A percentile compares a stretch with the other conserved stretches of the same genome.
phyloP scores from a whole-genome alignment of 495 filamentous ascomycete species.

The Chaetomidium leptoderma region DNA sequence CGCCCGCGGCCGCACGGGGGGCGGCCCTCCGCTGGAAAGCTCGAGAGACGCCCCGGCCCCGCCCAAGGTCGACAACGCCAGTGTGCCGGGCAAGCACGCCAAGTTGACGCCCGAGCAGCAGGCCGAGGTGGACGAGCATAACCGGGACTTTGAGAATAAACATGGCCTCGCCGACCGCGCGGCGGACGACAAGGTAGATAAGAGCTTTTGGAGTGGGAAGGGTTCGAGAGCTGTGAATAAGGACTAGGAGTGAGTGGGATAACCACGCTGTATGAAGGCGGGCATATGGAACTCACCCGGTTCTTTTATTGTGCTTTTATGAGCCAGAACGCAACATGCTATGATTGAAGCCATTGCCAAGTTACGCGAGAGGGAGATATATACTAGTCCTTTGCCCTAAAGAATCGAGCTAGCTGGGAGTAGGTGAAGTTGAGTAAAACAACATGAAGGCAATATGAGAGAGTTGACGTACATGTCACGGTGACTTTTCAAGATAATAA shows the following conservation, averaged over 20 bases:
- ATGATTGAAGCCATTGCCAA: too few relatives aligned
- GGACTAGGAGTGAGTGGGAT: not conserved
- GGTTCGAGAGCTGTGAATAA: conserved; percentile 14
- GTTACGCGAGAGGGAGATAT: too few relatives aligned
- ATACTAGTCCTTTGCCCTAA: too few relatives aligned
- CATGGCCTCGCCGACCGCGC: conserved; percentile 40
- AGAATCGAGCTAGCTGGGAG: too few relatives aligned
- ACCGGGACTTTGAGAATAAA: conserved; percentile 47
- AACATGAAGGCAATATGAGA: too few relatives aligned
- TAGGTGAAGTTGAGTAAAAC: too few relatives aligned
- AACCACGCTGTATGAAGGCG: not conserved
- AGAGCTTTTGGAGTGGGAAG: conserved; percentile 43
- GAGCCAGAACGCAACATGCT: too few relatives aligned
- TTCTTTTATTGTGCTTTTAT: not conserved
- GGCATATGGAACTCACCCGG: too few relatives aligned
- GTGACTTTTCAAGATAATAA: too few relatives aligned
- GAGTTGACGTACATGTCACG: too few relatives aligned
- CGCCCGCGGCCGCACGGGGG: conserved; percentile 34
- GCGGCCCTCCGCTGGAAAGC: conserved; percentile 40
- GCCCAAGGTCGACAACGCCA: conserved; percentile 46
- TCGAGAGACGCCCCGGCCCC: conserved; percentile 36
- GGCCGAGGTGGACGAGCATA: conserved; percentile 50
- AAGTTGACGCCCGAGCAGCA: conserved; percentile 44
- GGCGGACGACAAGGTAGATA: conserved; percentile 45
- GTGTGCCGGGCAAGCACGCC: conserved; percentile 31